Conservation (phyloP, 164 flowering plant species). For the Protea cynaroides region DNA sequence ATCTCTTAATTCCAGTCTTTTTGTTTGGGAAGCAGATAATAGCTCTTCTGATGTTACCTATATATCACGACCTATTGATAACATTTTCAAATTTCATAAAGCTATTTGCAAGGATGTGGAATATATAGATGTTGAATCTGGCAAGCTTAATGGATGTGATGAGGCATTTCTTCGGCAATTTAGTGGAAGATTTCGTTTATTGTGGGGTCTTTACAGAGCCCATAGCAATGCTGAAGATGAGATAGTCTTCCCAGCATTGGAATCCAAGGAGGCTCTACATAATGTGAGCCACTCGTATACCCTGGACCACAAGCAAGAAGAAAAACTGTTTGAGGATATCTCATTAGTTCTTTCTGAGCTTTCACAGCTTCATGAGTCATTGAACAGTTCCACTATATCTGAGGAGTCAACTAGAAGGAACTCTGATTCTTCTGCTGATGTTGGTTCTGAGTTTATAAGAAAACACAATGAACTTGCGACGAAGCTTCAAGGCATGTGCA, state of each 20-base stretch:
- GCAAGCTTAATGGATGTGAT: conserved; percentile 64
- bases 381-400: conserved; percentile 16
- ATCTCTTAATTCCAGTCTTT: conserved; percentile 82
- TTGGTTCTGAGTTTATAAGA: conserved; percentile 21
- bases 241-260: conserved; percentile 92
- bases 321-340: conserved; percentile 74
- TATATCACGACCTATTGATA: conserved; percentile 72
- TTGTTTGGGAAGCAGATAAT: conserved; percentile 68
- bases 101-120: conserved; percentile 92
- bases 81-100: conserved; percentile 85
- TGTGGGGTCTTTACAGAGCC: conserved; percentile 89
- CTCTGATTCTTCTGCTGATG: conserved; percentile 16
- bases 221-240: conserved; percentile 99
- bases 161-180: conserved; percentile 70
- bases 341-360: conserved; percentile 70
- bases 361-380: conserved; percentile 42
- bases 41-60: conserved; percentile 36
- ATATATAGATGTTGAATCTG: conserved; percentile 90
- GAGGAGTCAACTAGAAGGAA: conserved; percentile 16
- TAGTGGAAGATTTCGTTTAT: conserved; percentile 78
- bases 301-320: conserved; percentile 93
- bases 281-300: conserved; percentile 96
- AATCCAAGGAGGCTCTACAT: conserved; percentile 84
- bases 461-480: conserved; percentile 69
- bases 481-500: conserved; percentile 94